Evolutionary conservation across 2,329 filamentous ascomycete species (phyloP).

Genomic region (Hypoxylon rubiginosum): DNA sequence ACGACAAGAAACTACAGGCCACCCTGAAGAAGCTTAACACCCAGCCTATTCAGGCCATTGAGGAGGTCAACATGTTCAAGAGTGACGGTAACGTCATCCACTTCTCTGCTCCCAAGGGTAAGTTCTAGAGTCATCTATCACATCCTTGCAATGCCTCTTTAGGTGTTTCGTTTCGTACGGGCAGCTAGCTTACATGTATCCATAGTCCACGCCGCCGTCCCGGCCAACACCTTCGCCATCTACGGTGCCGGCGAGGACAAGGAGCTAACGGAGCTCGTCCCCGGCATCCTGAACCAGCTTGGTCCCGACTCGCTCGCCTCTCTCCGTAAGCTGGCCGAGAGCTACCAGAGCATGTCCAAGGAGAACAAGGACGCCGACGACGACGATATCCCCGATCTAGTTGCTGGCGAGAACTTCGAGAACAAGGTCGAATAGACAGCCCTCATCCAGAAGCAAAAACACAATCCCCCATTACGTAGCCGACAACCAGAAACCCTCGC

Average conservation of each 20-base stretch:
- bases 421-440: constrained; percentile 88
- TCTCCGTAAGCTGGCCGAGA: constrained; percentile 97
- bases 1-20: constrained; percentile 99
- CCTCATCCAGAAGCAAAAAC: constrained; percentile 9
- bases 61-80: constrained; percentile 99
- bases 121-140: constrained; percentile 52
- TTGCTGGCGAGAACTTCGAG: constrained; percentile 98
- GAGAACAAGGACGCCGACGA: constrained; percentile 85
- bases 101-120: constrained; percentile 98
- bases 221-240: constrained; percentile 99
- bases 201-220: constrained; percentile 94
- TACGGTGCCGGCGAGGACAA: constrained; percentile 99
- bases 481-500: constrained; percentile 17
- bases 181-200: constrained; percentile 17
- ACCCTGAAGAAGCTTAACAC: constrained; percentile 99
- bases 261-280: constrained; percentile 99
- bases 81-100: constrained; percentile 99
- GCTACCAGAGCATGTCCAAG: constrained; percentile 99
- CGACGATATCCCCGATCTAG: constrained; percentile 96
- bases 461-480: constrained; percentile 29
- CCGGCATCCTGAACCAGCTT: constrained; percentile 99
- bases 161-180: neutral
- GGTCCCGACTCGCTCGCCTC: constrained; percentile 97
- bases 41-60: constrained; percentile 98
- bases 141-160: neutral